Evolutionary conservation across 2,329 filamentous ascomycete genomes (phyloP).

Genomic region (Alternaria incomplexa): DNA sequence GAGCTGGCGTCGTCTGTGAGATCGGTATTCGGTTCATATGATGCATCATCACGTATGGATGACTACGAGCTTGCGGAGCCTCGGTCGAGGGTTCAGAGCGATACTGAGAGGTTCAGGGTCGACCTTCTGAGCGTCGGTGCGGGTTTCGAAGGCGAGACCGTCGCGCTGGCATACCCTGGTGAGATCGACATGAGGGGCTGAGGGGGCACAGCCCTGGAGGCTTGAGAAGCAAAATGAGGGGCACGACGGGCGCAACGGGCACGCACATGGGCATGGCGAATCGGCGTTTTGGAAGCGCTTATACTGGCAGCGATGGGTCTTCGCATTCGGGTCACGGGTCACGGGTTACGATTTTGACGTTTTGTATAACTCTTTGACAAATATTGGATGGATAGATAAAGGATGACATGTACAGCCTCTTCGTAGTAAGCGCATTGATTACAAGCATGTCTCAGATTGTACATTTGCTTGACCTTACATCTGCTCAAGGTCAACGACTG

Average conservation of each 20-base stretch:
- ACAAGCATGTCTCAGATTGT: background rate
- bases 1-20: background rate
- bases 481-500: background rate
- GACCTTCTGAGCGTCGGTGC: constrained; percentile 10
- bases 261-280: background rate
- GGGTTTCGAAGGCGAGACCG: constrained; percentile 3
- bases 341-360: background rate
- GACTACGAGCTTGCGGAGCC: background rate
- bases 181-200: constrained; percentile 15
- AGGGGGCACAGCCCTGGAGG: background rate
- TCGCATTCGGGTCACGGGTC: background rate
- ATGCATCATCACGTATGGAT: background rate
- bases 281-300: background rate
- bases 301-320: background rate
- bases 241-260: background rate
- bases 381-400: background rate
- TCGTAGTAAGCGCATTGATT: background rate
- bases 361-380: background rate
- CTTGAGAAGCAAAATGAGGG: background rate
- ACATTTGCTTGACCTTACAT: background rate
- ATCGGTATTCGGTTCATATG: background rate
- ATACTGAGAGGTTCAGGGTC: background rate
- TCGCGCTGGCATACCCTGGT: background rate
- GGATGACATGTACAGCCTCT: background rate
- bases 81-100: background rate